Conservation (phyloP, 1,284 basidiomycete species). For the Ganoderma sinense region DNA sequence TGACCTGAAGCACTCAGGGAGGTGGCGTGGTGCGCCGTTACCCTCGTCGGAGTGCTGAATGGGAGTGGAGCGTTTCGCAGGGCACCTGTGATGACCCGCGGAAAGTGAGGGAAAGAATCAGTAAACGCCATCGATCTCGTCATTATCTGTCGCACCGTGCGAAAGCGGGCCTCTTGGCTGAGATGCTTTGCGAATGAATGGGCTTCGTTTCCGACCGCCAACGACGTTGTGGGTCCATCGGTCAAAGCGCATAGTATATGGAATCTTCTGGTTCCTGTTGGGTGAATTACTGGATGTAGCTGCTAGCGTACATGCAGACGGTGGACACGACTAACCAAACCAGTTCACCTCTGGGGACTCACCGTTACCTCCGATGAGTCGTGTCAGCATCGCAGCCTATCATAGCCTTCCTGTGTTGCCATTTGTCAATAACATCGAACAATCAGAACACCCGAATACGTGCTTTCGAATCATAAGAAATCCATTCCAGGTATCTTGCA, state of each 20-base stretch:
- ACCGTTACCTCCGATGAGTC: conserved; percentile 1
- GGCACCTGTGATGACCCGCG: background rate
- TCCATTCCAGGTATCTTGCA: background rate
- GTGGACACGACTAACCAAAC: background rate
- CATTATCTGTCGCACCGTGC: background rate
- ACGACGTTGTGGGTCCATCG: conserved; percentile 1
- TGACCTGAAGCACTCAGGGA: background rate
- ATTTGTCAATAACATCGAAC: background rate
- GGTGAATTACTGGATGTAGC: background rate
- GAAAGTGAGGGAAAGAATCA: background rate
- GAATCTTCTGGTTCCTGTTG: background rate
- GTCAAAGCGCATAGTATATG: background rate
- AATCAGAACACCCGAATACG: background rate
- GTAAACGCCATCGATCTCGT: background rate
- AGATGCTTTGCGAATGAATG: background rate
- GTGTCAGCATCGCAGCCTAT: background rate
- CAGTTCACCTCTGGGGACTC: background rate
- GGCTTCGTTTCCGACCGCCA: background rate
- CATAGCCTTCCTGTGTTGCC: background rate
- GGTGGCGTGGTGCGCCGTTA: background rate
- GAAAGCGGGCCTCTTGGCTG: background rate
- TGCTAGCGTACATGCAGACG: background rate
- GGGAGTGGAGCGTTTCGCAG: background rate
- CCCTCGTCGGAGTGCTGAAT: background rate
- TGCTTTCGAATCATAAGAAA: background rate